phyloP scores from a whole-genome alignment of 2,329 filamentous ascomycete genomes.

The Colletotrichum lentis region DNA sequence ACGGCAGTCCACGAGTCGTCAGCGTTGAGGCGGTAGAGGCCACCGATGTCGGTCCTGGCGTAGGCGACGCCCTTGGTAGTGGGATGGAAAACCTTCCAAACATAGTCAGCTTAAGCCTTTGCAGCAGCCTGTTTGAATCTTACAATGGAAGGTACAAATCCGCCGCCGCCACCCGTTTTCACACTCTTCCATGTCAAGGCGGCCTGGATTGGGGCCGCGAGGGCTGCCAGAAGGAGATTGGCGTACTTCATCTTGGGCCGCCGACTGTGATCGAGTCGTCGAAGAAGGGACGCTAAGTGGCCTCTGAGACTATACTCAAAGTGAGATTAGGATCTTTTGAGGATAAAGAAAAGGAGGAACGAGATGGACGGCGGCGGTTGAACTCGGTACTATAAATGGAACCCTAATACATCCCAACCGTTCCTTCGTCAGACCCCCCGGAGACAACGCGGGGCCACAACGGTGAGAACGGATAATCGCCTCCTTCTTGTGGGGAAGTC shows the following conservation, averaged over 20 bases:
- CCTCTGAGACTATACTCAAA: constrained; percentile 12
- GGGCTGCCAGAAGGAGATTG: constrained; percentile 31
- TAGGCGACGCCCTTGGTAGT: constrained; percentile 61
- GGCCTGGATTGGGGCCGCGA: constrained; percentile 43
- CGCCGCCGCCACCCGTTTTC: constrained; percentile 64
- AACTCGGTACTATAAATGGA: constrained; percentile 17
- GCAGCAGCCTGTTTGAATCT: no score
- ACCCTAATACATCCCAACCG: not conserved
- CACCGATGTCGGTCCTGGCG: constrained; percentile 65
- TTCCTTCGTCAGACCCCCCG: not conserved
- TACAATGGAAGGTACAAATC: constrained; percentile 64
- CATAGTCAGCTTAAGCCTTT: no score
- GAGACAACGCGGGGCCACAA: not conserved
- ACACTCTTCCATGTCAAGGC: constrained; percentile 59
- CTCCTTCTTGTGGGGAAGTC: not conserved
- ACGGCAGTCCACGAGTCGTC: constrained; percentile 65
- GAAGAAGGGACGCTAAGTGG: not conserved
- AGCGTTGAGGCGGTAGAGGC: constrained; percentile 62
- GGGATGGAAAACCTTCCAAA: constrained; percentile 55
- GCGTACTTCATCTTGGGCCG: constrained; percentile 33
- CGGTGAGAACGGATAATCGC: not conserved
- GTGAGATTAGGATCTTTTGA: constrained; percentile 10
- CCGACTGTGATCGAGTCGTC: not conserved
- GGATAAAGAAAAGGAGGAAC: not conserved
- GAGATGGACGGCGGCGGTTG: not conserved